Evolutionary conservation across 2,329 filamentous ascomycete species (phyloP).

Genomic region (Ophiostoma himal-ulmi): DNA sequence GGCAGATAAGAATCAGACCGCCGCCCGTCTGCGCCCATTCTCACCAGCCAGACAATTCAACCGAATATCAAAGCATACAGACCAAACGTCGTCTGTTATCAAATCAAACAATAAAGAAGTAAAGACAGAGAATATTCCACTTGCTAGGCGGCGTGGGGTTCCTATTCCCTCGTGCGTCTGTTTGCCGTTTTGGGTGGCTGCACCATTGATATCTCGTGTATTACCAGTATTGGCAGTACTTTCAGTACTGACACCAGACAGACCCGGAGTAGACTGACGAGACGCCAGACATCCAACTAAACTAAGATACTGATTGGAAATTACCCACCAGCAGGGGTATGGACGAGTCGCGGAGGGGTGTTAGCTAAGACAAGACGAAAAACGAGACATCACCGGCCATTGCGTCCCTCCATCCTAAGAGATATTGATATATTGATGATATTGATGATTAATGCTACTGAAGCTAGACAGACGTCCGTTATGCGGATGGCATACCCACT

Average conservation of each 20-base stretch:
- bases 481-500: slow-evolving; percentile 19
- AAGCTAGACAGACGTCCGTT: slow-evolving; percentile 3
- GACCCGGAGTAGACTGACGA: not conserved
- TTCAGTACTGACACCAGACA: not conserved
- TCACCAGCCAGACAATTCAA: not conserved
- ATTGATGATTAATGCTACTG: not conserved
- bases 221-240: slow-evolving; percentile 10
- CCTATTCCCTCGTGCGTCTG: not conserved
- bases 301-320: not conserved
- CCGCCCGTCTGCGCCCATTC: not conserved
- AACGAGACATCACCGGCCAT: slow-evolving; percentile 10
- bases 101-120: not conserved
- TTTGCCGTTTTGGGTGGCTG: slow-evolving; percentile 7
- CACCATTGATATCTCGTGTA: slow-evolving; percentile 16
- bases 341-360: slow-evolving; percentile 12
- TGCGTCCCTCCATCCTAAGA: not conserved
- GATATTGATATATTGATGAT: not conserved
- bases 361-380: slow-evolving; percentile 14
- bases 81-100: not conserved
- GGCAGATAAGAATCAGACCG: not conserved
- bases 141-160: slow-evolving; percentile 20
- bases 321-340: slow-evolving; percentile 9
- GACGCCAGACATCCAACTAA: not conserved
- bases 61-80: not conserved
- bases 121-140: not conserved